Base-by-base conservation (phyloP, 257 asterid genomes). In the Solanum gandarillasii region DNA sequence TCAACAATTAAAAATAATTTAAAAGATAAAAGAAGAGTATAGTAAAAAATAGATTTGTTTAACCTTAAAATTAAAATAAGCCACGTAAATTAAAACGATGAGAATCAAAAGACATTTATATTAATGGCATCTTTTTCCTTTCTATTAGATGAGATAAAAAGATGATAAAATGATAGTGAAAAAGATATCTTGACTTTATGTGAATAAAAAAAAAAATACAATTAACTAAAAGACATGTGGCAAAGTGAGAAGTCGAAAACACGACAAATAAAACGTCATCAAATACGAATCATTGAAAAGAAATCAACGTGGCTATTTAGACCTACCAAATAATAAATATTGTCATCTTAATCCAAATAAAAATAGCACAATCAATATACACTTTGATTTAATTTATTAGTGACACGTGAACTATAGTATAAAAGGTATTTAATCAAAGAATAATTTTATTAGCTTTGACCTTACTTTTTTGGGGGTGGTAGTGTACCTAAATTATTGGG, bases 341-440 rank as follows among this genome's bases (percentile, higher is more conserved):
- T 18, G 68, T 27, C 6, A 81, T 81, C 68, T 29, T 81, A 81
- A 81, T 55, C 58, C 36, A 29, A 31, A 73, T 1, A 9, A 8
- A 55, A 55, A 55, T 25, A 34, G 34, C 13, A 48, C 67, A 38
- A 8, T 81, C 62, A 65, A 71, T 36, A 62, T 27, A 29, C 25
- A 58, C 71, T 43, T 34, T 34, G 62, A 46, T 67, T 55, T 39
- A 9, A 46, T 81, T 27, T 3, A 46, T 2, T 20, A 27, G 36
- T 86, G 86, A 70, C 93, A 91, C 93, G 92, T 91, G 92, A 88
- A 87, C 87, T 41, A 43, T 21, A 39, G 2, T 86, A 48, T 46
- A 39, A 48, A 76, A 87, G 62, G 31, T 0, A 32, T 55, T 71
- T 55, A 75, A 85, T 70, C 88, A 75, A 68, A 16, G 85, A 41